Percentiles rank a stretch among this genome's conserved stretches.
phyloP scores from a whole-genome alignment of 306 rosid genomes.

The Cyclanthera cordifolia region DNA sequence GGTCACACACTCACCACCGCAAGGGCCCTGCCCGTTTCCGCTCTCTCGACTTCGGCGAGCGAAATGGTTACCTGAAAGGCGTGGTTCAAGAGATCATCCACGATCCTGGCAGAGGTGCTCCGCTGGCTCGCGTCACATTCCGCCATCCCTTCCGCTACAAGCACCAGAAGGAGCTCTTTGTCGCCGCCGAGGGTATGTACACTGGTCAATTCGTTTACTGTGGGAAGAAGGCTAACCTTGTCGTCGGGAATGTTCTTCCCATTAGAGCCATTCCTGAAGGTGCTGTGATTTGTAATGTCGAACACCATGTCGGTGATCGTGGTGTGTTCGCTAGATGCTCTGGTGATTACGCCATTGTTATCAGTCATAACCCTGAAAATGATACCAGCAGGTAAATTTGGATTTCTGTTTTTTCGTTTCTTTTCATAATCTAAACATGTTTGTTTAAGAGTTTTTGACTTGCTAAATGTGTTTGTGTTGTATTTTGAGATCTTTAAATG shows the following conservation, averaged over 20 bases:
- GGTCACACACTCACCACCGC: constrained; percentile 22
- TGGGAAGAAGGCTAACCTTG: constrained; percentile 18
- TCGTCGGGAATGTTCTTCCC: constrained; percentile 18
- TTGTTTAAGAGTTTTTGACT: too few species aligned
- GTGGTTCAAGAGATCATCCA: constrained; percentile 16
- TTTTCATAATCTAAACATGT: neutral
- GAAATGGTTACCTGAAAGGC: constrained; percentile 14
- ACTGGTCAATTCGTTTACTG: constrained; percentile 18
- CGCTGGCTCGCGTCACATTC: constrained; percentile 13
- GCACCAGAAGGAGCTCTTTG: constrained; percentile 17
- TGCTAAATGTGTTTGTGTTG: neutral
- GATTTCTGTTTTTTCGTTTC: neutral
- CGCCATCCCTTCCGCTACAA: constrained; percentile 19
- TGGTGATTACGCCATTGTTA: constrained; percentile 20
- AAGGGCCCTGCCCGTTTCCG: constrained; percentile 19
- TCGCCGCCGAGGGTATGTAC: constrained; percentile 21
- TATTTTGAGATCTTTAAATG: too few species aligned
- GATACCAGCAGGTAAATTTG: constrained; percentile 15
- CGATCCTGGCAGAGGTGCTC: constrained; percentile 17
- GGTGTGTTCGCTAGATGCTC: constrained; percentile 19
- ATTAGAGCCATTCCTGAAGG: constrained; percentile 17
- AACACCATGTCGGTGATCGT: constrained; percentile 19
- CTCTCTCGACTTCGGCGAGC: constrained; percentile 17
- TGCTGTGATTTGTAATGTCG: constrained; percentile 19
- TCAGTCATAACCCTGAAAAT: constrained; percentile 17